Conservation (phyloP, 2,329 filamentous ascomycete genomes). For the Rugonectria rugulosa region DNA sequence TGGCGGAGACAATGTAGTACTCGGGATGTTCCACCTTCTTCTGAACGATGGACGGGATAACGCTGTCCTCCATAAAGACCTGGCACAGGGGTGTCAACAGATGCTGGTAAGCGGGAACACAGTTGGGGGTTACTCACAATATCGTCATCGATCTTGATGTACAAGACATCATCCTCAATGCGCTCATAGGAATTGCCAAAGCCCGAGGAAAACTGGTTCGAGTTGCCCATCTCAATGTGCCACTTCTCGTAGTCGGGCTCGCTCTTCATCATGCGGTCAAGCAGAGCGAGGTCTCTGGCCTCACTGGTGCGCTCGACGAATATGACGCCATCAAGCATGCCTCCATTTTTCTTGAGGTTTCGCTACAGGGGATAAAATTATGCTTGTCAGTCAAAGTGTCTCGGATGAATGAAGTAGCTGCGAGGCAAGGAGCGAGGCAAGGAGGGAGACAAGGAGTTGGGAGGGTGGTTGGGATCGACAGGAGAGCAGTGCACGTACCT, state of each 20-base stretch:
- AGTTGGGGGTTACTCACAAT: conserved; percentile 41
- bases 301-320: conserved; percentile 53
- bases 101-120: conserved; percentile 1
- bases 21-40: conserved; percentile 60
- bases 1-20: conserved; percentile 60
- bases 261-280: conserved; percentile 47
- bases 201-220: conserved; percentile 40
- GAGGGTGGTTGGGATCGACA: not conserved
- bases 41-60: conserved; percentile 60
- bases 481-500: conserved; percentile 37
- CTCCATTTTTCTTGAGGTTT: conserved; percentile 54
- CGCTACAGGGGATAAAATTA: conserved; percentile 42
- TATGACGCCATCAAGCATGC: conserved; percentile 54
- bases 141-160: conserved; percentile 49
- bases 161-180: conserved; percentile 55
- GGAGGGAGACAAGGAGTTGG: not conserved
- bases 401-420: not conserved
- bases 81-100: conserved; percentile 20
- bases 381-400: conserved; percentile 9
- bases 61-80: conserved; percentile 48
- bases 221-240: conserved; percentile 43
- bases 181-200: conserved; percentile 51
- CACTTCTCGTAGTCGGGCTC: conserved; percentile 49
- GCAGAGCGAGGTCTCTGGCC: conserved; percentile 47
- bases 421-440: not conserved